Evolutionary conservation across 805 yeast species (phyloP), one percentile per base, ranked within the genome.

Genomic region (Myxozyma neglecta): DNA sequence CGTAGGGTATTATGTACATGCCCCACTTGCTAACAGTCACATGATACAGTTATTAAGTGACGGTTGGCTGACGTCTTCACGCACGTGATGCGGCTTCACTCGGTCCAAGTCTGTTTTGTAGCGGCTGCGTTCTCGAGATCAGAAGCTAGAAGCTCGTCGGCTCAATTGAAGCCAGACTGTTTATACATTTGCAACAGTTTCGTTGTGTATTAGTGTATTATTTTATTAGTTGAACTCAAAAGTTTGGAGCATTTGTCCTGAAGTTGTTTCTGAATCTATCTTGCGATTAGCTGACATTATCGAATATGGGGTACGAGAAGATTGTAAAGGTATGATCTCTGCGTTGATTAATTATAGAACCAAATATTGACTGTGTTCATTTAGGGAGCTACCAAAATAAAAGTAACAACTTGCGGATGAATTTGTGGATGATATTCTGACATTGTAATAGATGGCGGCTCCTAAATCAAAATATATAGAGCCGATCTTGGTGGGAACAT

Each of bases 401-500:
- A 86, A 69, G 75, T 72, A 67, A 29, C 76, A 54, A 24, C 29
- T 24, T 24, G 2, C 29, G 4, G 5, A 24, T 24, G 29, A 5
- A 24, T 24, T 24, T 3, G 29, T 24, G 29, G 29, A 24, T 24
- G 29, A 24, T 2, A 5, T 24, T 24, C 29, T 24, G 29, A 24
- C 29, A 5, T 3, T 5, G 2, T 24, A 37, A 11, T 69, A 78
- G 84, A 83, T 90, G 77, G 98, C 98, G 10, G 97, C 98, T n/a
- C 99, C 99, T 6, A 94, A 94, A 76, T 88, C 96, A 43, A 94
- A 94, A 74, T 94, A 94, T 73, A 85, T 94, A 56, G 98, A 93
- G 76, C 98, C 98, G 1, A 90, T 94, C 56, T 79, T 94, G 37
- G 81, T 88, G 35, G 87, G 91, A 1, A 80, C 81, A 53, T 81